Percentiles rank a stretch among this genome's conserved stretches.
phyloP scores from a whole-genome alignment of 1,139 yeast genomes.

The Nematodospora anomalae region DNA sequence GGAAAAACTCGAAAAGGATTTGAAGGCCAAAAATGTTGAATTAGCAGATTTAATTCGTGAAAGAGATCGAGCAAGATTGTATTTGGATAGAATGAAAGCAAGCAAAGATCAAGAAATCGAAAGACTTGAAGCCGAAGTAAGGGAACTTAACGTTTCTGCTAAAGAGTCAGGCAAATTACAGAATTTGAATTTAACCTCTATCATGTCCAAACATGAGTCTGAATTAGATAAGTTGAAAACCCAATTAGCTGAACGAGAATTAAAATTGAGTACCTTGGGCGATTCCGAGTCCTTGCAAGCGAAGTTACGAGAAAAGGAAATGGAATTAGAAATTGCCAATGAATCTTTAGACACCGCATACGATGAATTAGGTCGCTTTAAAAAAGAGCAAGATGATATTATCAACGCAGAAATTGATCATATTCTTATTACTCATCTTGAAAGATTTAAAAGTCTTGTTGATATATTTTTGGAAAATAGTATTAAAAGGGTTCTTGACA shows the following conservation, averaged over 20 bases:
- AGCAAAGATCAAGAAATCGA: constrained; percentile 69
- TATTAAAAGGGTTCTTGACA: constrained; percentile 70
- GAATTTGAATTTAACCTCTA: constrained; percentile 61
- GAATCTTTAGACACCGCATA: constrained; percentile 79
- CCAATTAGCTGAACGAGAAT: constrained; percentile 34
- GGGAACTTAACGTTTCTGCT: constrained; percentile 60
- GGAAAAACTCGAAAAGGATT: constrained; percentile 79
- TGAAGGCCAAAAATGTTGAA: constrained; percentile 83
- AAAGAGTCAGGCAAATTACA: constrained; percentile 67
- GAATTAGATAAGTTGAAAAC: constrained; percentile 48
- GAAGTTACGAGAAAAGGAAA: constrained; percentile 64
- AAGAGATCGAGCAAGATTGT: constrained; percentile 85
- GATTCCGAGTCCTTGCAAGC: constrained; percentile 40
- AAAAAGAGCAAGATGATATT: constrained; percentile 53
- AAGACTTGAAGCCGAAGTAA: constrained; percentile 61
- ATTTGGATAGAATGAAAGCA: constrained; percentile 71
- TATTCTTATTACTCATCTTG: constrained; percentile 50
- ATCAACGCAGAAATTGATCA: constrained; percentile 61
- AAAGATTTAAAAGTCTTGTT: constrained; percentile 55
- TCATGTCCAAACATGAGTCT: constrained; percentile 62
- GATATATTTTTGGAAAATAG: constrained; percentile 75
- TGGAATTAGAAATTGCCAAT: constrained; percentile 76
- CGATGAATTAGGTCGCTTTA: constrained; percentile 56
- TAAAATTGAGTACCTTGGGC: constrained; percentile 19
- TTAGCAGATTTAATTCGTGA: constrained; percentile 87